Conservation (phyloP, 805 yeast genomes). For the Cyberlindnera bimundalis region DNA sequence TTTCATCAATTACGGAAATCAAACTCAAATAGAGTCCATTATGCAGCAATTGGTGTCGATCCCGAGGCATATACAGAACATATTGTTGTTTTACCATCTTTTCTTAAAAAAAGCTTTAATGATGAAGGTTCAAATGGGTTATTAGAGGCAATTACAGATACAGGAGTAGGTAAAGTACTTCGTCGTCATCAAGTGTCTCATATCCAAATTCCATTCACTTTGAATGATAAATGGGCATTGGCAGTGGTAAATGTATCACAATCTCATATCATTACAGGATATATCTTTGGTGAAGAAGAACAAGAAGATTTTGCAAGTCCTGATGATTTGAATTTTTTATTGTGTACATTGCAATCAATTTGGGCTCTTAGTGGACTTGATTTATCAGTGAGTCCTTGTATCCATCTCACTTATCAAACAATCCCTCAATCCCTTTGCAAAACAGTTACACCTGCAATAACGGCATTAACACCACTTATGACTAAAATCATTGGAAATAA, state of each 20-base stretch:
- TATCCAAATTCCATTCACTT: neutral
- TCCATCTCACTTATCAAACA: neutral
- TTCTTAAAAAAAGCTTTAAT: neutral
- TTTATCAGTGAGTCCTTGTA: neutral
- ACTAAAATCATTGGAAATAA: neutral
- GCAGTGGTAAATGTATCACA: constrained; percentile 2
- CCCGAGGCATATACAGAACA: neutral
- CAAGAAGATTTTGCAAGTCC: neutral
- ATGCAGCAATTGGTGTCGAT: neutral
- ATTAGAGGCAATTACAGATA: neutral
- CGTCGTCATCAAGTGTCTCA: neutral
- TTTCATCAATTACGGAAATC: neutral
- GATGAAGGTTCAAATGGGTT: neutral
- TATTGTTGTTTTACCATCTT: neutral
- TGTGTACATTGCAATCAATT: neutral
- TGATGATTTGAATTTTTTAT: neutral
- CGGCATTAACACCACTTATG: neutral
- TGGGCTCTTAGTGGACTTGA: constrained; percentile 1
- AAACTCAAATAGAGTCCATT: neutral
- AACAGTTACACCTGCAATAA: neutral
- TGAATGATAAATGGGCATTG: neutral
- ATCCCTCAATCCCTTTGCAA: neutral
- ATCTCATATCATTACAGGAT: neutral
- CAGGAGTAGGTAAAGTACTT: constrained; percentile 1
- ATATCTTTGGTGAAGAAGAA: constrained; percentile 1